Base-by-base conservation (phyloP, 352 stramenopile species). In the Lagenidium sp. region DNA sequence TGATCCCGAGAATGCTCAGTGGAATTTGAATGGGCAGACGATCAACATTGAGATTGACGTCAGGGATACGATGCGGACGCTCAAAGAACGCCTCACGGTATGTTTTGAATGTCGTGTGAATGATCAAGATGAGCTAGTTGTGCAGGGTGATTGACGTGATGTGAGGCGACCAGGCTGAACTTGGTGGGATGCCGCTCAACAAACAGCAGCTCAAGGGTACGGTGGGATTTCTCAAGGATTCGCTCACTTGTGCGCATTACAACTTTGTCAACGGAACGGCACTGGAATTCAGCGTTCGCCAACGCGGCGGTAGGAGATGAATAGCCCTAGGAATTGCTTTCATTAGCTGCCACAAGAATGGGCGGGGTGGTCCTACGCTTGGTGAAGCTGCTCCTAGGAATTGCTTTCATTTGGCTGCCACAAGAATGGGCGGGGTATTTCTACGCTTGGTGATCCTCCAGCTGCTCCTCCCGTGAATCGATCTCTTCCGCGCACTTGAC, bases 141-240 rank as follows among this genome's bases (percentile, higher is more conserved):
- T n/a, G n/a, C n/a, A n/a, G n/a, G n/a, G n/a, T n/a, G n/a, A n/a
- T n/a, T n/a, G n/a, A n/a, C n/a, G n/a, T n/a, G n/a, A n/a, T n/a
- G n/a, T n/a, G n/a, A n/a, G n/a, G n/a, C n/a, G n/a, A n/a, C 21
- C 37, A 87, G 75, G 47, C 50, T 4, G 62, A 95, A 36, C 59
- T 97, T 30, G 77, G 83, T 28, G 76, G 68, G 6, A 98, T 98
- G 89, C 90, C 90, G 4, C 55, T 88, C 24, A 97, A 97, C 68
- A 98, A 98, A 58, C 89, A 97, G 64, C 93, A 98, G 63, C 57
- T 98, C 16, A 97, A 97, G 59, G 80, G 77, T 18, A 53, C 81
- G 5, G 68, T 76, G 47, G 90, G 85, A 4, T 98, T 98, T 47
- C 66, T 97, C 44, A 98, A 98, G 57, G 93, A 93, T 45, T 39